A percentile compares a stretch with the other conserved stretches of the same genome.
phyloP scores from a whole-genome alignment of 306 rosid genomes.

The Begonia fuchsioides region DNA sequence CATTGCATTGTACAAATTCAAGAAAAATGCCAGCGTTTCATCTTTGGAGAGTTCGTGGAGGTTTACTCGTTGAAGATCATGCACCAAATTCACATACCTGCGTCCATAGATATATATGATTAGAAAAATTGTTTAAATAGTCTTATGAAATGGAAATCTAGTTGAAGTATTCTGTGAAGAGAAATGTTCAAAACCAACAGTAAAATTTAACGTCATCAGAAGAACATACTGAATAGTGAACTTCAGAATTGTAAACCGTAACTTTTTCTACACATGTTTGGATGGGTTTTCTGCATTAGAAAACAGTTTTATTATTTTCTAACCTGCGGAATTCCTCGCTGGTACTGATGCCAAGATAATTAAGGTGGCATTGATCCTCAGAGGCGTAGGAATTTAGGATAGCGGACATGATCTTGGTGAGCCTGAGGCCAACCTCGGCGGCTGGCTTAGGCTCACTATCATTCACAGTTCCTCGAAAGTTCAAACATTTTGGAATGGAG shows the following conservation, averaged over 20 bases:
- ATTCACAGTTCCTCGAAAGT: conserved; percentile 40
- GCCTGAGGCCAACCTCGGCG: conserved; percentile 33
- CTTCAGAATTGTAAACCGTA: no score
- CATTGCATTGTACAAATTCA: conserved; percentile 92
- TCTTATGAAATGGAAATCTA: no score
- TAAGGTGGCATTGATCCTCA: conserved; percentile 43
- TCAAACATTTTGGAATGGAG: conserved; percentile 48
- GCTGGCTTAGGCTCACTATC: conserved; percentile 62
- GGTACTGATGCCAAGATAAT: conserved; percentile 60
- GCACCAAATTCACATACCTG: conserved; percentile 65
- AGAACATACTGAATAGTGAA: no score
- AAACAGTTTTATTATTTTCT: background rate
- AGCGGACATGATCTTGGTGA: conserved; percentile 79
- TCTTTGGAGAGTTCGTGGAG: conserved; percentile 42
- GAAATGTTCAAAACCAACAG: no score
- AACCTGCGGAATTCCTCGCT: conserved; percentile 95
- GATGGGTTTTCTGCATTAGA: no score
- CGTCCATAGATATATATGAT: background rate
- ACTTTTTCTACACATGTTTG: no score
- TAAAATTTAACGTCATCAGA: no score
- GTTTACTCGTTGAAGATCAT: conserved; percentile 68
- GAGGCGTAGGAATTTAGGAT: conserved; percentile 81
- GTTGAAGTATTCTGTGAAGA: no score
- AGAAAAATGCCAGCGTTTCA: conserved; percentile 70
- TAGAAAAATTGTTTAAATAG: no score